These are phyloP conservation scores for Endocalyx cinctus DNA, from an alignment of 2,329 filamentous ascomycete genomes.

Conservation along the genomic window DNA sequence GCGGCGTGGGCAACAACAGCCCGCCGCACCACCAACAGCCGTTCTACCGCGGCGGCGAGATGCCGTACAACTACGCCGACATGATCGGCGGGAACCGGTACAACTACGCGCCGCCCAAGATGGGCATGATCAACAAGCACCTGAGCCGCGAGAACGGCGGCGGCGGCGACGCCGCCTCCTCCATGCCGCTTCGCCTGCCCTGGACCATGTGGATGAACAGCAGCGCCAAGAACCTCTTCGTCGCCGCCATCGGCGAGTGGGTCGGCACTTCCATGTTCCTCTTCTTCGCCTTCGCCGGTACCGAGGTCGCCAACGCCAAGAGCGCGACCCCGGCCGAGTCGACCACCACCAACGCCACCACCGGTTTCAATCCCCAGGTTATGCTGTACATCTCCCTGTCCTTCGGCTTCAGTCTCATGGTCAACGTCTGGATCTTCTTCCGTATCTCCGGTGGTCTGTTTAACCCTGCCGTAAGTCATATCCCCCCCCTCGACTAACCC, in stretches of 20 bases:
- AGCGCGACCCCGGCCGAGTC: constrained; percentile 6
- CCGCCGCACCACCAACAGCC: not conserved
- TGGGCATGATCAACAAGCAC: constrained; percentile 3
- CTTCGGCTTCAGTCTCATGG: constrained; percentile 30
- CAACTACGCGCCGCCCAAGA: constrained; percentile 8
- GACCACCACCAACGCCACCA: constrained; percentile 8
- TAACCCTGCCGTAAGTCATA: constrained; percentile 12
- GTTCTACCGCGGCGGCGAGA: constrained; percentile 12
- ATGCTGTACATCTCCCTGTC: constrained; percentile 29
- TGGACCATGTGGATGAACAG: constrained; percentile 44
- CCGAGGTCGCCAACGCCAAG: constrained; percentile 33
- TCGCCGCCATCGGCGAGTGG: constrained; percentile 32
- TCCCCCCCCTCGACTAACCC: not conserved
- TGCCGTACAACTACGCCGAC: constrained; percentile 12
- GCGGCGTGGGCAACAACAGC: not conserved
- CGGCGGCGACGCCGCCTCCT: not conserved
- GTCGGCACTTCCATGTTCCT: constrained; percentile 39
- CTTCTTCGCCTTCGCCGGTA: constrained; percentile 38
- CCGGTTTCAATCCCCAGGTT: constrained; percentile 8
- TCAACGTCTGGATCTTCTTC: constrained; percentile 36
- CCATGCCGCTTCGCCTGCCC: constrained; percentile 33
- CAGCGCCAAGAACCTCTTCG: constrained; percentile 39
- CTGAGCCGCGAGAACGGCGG: not conserved
- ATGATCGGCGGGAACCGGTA: constrained; percentile 9
- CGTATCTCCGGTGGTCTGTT: constrained; percentile 25